phyloP scores from a whole-genome alignment of 345 rosid genomes.

The Viola odorata region DNA sequence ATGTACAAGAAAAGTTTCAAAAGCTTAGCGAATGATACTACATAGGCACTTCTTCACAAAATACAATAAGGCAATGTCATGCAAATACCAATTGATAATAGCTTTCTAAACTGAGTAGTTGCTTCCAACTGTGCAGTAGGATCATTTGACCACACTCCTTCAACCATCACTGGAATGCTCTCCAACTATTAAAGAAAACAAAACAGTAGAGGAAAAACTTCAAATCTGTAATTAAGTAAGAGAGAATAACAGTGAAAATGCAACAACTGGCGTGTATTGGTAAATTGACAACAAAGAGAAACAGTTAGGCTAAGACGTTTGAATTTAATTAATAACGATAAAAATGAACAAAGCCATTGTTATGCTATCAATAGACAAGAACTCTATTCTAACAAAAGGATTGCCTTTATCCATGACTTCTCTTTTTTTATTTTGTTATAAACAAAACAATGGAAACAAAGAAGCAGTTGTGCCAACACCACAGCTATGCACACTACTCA shows the following conservation, averaged over 20 bases:
- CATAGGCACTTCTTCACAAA: not conserved
- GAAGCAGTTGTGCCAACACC: too few species aligned
- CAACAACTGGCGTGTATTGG: not conserved
- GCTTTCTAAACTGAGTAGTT: conserved; percentile 28
- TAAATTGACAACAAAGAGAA: too few species aligned
- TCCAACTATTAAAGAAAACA: conserved; percentile 17
- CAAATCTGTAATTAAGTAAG: not conserved
- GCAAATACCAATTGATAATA: conserved; percentile 21
- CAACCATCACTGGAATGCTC: conserved; percentile 24
- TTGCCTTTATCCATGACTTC: too few species aligned
- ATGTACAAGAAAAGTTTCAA: not conserved
- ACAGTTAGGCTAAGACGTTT: not conserved
- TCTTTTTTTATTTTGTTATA: too few species aligned
- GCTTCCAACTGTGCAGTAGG: conserved; percentile 19
- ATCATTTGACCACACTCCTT: conserved; percentile 26
- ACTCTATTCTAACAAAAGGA: too few species aligned
- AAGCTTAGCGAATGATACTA: not conserved
- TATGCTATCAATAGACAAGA: too few species aligned
- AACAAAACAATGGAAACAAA: too few species aligned
- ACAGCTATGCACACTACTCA: too few species aligned
- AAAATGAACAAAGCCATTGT: too few species aligned
- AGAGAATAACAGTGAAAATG: not conserved
- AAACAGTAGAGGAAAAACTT: not conserved
- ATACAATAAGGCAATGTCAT: not conserved
- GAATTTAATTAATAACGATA: too few species aligned